Evolutionary conservation across 768 basidiomycete species (phyloP).

Genomic region (Pleurotus cornucopiae): DNA sequence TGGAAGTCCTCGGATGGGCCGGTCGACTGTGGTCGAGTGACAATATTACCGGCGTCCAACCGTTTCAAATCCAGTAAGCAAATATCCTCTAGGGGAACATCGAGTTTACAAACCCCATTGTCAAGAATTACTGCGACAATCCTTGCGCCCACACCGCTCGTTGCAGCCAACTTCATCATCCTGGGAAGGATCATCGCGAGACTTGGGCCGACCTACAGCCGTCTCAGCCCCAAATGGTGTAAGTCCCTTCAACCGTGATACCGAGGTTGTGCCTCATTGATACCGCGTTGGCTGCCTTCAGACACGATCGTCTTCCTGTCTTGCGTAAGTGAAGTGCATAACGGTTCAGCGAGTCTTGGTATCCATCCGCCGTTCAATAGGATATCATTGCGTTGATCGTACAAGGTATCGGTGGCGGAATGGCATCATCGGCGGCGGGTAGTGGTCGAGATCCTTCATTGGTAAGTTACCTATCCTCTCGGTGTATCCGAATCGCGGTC

Average conservation of each 20-base stretch:
- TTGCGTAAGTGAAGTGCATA: slow-evolving; percentile 22
- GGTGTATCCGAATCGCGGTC: neutral
- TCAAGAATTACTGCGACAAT: slow-evolving; percentile 39
- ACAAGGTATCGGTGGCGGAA: slow-evolving; percentile 61
- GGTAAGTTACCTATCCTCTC: slow-evolving; percentile 10
- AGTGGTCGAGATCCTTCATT: neutral
- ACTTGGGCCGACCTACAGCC: slow-evolving; percentile 46
- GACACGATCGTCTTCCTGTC: slow-evolving; percentile 36
- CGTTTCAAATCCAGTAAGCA: slow-evolving; percentile 41
- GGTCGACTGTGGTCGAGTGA: slow-evolving; percentile 49
- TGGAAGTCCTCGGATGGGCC: slow-evolving; percentile 54
- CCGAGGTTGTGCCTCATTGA: neutral
- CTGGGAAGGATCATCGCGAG: slow-evolving; percentile 40
- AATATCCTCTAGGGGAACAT: neutral
- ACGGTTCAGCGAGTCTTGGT: neutral
- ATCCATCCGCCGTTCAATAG: slow-evolving; percentile 12
- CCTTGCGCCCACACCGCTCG: slow-evolving; percentile 50
- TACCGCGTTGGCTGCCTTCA: slow-evolving; percentile 12
- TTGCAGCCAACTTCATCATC: slow-evolving; percentile 55
- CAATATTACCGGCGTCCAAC: slow-evolving; percentile 15
- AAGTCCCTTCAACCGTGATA: slow-evolving; percentile 12
- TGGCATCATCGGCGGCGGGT: slow-evolving; percentile 32
- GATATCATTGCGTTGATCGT: slow-evolving; percentile 62
- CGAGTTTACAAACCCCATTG: neutral
- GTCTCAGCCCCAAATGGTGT: slow-evolving; percentile 39